Percentiles rank a stretch among this genome's conserved stretches.
These are phyloP conservation scores for Arabidopsis hybrid DNA, from an alignment of 441 rosid species.

Conservation along the genomic window DNA sequence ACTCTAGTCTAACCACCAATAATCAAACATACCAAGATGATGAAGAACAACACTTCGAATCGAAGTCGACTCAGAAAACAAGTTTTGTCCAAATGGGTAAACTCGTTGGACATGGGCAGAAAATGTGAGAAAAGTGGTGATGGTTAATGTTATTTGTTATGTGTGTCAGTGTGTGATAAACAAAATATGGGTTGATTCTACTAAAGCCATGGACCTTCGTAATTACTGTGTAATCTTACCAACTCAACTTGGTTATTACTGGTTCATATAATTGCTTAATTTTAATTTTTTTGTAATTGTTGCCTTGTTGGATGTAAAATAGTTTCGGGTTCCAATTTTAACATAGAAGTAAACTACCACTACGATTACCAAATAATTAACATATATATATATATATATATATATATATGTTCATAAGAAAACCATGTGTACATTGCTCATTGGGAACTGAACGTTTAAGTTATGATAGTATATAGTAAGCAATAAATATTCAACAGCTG, in stretches of 20 bases:
- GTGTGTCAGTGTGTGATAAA: background rate
- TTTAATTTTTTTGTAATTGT: background rate
- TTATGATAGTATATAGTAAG: background rate
- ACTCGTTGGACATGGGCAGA: constrained; percentile 45
- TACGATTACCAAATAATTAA: too few relatives aligned
- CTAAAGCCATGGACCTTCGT: background rate
- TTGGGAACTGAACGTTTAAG: background rate
- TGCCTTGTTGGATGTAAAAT: background rate
- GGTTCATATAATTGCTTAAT: background rate
- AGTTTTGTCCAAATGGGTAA: constrained; percentile 47
- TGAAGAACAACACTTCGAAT: constrained; percentile 41
- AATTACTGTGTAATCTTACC: background rate
- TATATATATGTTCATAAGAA: background rate
- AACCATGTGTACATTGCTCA: background rate
- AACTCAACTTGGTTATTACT: background rate
- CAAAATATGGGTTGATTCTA: background rate
- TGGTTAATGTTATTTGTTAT: background rate
- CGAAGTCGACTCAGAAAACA: constrained; percentile 35
- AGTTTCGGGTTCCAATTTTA: background rate
- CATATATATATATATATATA: too few relatives aligned
- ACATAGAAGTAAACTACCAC: background rate
- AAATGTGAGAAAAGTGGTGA: constrained; percentile 21
- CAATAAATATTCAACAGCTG: too few relatives aligned
- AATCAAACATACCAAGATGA: constrained; percentile 46
- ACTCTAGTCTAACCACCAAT: constrained; percentile 47